A percentile compares a stretch with the other conserved stretches of the same genome.
These are phyloP conservation scores for Saturnispora serradocipensis DNA, from an alignment of 805 yeast genomes.

Conservation along the genomic window DNA sequence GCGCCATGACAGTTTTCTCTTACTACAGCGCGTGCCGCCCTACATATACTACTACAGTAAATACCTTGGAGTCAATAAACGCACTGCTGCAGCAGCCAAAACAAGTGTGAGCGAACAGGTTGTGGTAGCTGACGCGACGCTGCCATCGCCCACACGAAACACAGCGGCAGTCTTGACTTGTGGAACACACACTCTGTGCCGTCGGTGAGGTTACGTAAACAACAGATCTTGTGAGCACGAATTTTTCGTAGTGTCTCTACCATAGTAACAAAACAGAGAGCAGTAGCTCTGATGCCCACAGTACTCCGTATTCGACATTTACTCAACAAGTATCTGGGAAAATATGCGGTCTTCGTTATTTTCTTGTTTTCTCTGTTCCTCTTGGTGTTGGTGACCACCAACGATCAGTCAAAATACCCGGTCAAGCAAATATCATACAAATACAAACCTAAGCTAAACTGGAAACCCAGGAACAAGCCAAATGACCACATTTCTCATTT, in stretches of 20 bases:
- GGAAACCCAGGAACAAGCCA: constrained; percentile 53
- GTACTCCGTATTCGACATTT: background rate
- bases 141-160: too few relatives aligned
- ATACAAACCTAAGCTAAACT: constrained; percentile 38
- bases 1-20: too few relatives aligned
- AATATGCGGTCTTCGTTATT: background rate
- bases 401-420: background rate
- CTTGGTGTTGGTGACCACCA: background rate
- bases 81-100: too few relatives aligned
- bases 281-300: background rate
- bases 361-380: background rate
- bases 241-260: background rate
- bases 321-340: background rate
- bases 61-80: too few relatives aligned
- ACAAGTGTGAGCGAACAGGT: too few relatives aligned
- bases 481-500: constrained; percentile 73
- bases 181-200: too few relatives aligned
- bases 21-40: too few relatives aligned
- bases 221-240: background rate
- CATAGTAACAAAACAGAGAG: too few relatives aligned
- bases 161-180: too few relatives aligned
- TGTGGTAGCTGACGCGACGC: too few relatives aligned
- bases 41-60: too few relatives aligned
- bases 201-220: background rate
- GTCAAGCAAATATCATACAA: constrained; percentile 17